Conservation (phyloP, 352 stramenopile genomes). For the Phytophthora pistaciae region DNA sequence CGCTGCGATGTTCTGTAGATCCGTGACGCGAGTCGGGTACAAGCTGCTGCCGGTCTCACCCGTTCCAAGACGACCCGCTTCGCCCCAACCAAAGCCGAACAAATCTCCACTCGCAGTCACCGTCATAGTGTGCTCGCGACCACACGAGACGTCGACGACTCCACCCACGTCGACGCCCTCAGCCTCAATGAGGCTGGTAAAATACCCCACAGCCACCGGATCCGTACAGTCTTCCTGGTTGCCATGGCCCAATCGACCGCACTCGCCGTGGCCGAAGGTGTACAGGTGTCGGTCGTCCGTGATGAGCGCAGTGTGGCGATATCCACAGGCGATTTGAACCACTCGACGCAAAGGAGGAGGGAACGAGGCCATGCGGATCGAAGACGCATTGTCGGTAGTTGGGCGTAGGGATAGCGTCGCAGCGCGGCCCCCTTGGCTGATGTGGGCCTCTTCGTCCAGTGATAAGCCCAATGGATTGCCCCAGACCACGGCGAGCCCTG, state of each 20-base stretch:
- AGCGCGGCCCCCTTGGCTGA: conserved; percentile 16
- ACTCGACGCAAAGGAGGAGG: conserved; percentile 65
- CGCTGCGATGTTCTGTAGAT: conserved; percentile 52
- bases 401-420: conserved; percentile 17
- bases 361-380: conserved; percentile 51
- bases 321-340: conserved; percentile 78
- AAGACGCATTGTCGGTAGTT: conserved; percentile 13
- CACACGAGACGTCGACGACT: conserved; percentile 69
- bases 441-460: conserved; percentile 63
- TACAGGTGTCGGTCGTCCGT: conserved; percentile 72
- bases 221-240: conserved; percentile 56
- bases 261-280: conserved; percentile 87
- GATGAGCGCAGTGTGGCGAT: conserved; percentile 80
- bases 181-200: conserved; percentile 54
- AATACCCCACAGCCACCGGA: conserved; percentile 64
- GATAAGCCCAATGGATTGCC: conserved; percentile 68
- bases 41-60: conserved; percentile 77
- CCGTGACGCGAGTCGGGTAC: conserved; percentile 61
- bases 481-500: conserved; percentile 71
- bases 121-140: conserved; percentile 89
- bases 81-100: conserved; percentile 87
- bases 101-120: conserved; percentile 72
- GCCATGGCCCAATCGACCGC: conserved; percentile 77
- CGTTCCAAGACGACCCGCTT: conserved; percentile 84
- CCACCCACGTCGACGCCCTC: conserved; percentile 46